phyloP scores from a whole-genome alignment of 2,329 filamentous ascomycete species.

The Leptographium lundbergii region DNA sequence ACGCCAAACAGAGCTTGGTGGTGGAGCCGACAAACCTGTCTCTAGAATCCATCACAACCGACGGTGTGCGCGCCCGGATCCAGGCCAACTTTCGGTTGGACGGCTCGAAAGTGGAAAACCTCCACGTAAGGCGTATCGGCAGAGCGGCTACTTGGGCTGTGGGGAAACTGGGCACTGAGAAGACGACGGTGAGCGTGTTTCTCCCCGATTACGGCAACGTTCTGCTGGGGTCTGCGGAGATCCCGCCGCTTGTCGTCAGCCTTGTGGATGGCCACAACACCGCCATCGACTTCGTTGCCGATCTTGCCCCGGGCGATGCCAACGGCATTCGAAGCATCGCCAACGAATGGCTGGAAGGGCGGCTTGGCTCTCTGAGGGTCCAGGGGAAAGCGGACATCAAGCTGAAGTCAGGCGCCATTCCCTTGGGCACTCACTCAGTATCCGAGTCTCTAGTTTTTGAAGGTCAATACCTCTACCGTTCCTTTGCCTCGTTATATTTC shows the following conservation, averaged over 20 bases:
- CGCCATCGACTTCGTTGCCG: conserved; percentile 63
- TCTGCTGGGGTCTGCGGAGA: conserved; percentile 60
- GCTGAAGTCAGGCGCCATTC: conserved; percentile 67
- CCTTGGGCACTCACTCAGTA: conserved; percentile 64
- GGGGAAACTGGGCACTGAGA: conserved; percentile 57
- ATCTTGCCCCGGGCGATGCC: conserved; percentile 63
- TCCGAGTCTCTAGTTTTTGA: conserved; percentile 66
- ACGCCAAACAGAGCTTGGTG: conserved; percentile 70
- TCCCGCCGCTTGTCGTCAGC: conserved; percentile 65
- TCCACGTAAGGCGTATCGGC: conserved; percentile 62
- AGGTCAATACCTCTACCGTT: conserved; percentile 63
- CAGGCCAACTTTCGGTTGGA: conserved; percentile 76
- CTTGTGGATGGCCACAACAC: conserved; percentile 70
- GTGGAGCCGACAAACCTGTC: conserved; percentile 75
- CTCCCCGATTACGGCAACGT: conserved; percentile 72
- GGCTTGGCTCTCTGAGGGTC: conserved; percentile 56
- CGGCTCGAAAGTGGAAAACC: conserved; percentile 58
- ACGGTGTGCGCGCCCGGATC: conserved; percentile 67
- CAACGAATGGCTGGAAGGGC: conserved; percentile 79
- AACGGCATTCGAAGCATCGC: conserved; percentile 68
- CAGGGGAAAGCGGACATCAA: conserved; percentile 60
- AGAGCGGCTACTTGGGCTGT: conserved; percentile 70
- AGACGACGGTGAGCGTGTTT: conserved; percentile 62
- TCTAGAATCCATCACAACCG: conserved; percentile 69
- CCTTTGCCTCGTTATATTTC: conserved; percentile 48